Evolutionary conservation across 495 filamentous ascomycete genomes (phyloP).

Genomic region (Polyplosphaeria fusca): DNA sequence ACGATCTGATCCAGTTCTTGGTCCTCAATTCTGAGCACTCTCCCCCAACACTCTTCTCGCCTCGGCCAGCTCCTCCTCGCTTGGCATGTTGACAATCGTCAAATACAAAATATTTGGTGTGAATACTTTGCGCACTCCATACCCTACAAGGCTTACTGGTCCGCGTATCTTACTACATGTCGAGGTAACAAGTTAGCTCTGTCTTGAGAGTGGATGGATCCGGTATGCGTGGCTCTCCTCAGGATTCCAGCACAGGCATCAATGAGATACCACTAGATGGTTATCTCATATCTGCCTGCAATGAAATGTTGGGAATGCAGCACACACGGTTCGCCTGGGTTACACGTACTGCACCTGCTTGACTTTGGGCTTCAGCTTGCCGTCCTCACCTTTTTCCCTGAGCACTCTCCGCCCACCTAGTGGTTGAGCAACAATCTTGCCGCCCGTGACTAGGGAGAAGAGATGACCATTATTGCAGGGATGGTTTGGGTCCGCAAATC

Average conservation of each 20-base stretch:
- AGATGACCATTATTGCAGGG: constrained; percentile 13
- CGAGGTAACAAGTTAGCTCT: no score
- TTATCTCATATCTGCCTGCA: no score
- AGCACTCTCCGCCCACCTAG: background rate
- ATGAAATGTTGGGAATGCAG: no score
- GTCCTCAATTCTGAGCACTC: no score
- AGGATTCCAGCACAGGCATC: no score
- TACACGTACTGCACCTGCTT: background rate
- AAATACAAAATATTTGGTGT: background rate
- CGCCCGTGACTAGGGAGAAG: background rate
- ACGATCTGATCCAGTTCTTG: no score
- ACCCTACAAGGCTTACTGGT: background rate
- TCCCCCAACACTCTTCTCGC: background rate
- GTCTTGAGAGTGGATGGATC: no score
- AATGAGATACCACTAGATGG: no score
- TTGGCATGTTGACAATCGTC: background rate
- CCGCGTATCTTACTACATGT: background rate
- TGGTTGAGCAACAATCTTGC: background rate
- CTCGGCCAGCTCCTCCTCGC: background rate
- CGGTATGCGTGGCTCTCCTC: no score
- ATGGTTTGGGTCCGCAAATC: constrained; percentile 17
- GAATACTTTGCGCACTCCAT: background rate
- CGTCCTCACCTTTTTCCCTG: background rate
- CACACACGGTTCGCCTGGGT: no score
- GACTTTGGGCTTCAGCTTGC: background rate